Evolutionary conservation across 139 green algal species (phyloP).

Genomic region (Parachlorella kessleri): DNA sequence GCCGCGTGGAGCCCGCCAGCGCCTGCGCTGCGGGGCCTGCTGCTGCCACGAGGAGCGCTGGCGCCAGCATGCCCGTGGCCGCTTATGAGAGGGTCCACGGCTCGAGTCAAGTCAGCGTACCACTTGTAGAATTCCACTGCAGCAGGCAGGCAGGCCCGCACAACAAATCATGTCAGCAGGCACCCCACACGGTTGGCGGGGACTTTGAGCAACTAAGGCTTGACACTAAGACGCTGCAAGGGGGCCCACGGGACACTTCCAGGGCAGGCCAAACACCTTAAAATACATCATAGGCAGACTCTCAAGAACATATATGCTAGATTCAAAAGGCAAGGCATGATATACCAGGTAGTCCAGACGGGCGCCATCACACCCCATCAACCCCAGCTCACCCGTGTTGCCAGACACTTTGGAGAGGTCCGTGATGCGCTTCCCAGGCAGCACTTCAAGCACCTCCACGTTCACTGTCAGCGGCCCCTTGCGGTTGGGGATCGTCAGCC

Average conservation of each 20-base stretch:
- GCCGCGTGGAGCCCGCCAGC: no score
- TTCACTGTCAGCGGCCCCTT: slow-evolving; percentile 25
- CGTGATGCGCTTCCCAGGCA: slow-evolving; percentile 40
- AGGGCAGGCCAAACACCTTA: no score
- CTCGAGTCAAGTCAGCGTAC: slow-evolving; percentile 41
- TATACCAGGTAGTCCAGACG: no score
- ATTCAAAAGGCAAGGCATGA: no score
- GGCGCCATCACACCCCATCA: no score
- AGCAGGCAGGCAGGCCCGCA: background rate
- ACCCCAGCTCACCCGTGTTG: slow-evolving; percentile 16
- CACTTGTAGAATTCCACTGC: slow-evolving; percentile 53
- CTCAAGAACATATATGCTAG: no score
- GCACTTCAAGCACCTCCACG: slow-evolving; percentile 39
- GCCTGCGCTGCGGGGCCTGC: background rate
- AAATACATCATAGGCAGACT: no score
- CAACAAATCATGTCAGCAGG: background rate
- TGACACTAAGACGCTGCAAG: no score
- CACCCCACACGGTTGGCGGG: no score
- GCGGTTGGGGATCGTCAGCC: slow-evolving; percentile 32
- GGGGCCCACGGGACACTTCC: no score
- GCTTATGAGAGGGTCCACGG: slow-evolving; percentile 25
- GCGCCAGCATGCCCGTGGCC: background rate
- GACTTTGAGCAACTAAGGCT: no score
- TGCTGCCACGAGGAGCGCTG: background rate
- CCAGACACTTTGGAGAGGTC: slow-evolving; percentile 43